These are phyloP conservation scores for Calonectria crousiana DNA, from an alignment of 2,329 filamentous ascomycete species.

Conservation along the genomic window DNA sequence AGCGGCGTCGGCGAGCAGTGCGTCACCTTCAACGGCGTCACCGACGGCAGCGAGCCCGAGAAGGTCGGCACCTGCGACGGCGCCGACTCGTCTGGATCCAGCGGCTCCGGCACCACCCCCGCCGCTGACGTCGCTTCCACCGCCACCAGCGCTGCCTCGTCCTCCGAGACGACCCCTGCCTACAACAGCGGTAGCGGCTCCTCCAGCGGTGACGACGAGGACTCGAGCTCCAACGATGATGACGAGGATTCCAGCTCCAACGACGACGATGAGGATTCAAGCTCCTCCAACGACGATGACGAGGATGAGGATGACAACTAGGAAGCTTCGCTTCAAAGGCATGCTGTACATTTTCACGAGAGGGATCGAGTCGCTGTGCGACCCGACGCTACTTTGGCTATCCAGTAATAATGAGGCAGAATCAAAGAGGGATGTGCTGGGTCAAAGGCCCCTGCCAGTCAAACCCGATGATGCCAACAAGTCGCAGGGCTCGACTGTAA, in stretches of 20 bases:
- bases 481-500: constrained; percentile 2
- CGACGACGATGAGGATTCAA: constrained; percentile 16
- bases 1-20: constrained; percentile 38
- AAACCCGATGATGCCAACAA: not conserved
- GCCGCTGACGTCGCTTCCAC: not conserved
- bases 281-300: constrained; percentile 3
- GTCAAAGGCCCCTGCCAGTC: constrained; percentile 5
- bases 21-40: constrained; percentile 39
- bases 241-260: constrained; percentile 15
- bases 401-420: constrained; percentile 7
- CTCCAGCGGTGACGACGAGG: not conserved
- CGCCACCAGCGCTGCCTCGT: not conserved
- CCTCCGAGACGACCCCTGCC: not conserved
- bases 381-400: constrained; percentile 4
- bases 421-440: constrained; percentile 3
- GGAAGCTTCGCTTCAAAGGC: not conserved
- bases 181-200: not conserved
- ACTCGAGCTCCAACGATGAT: not conserved
- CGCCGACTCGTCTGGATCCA: constrained; percentile 2
- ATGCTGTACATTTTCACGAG: constrained; percentile 1
- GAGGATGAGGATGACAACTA: constrained; percentile 6
- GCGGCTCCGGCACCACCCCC: constrained; percentile 6
- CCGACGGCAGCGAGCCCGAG: constrained; percentile 41
- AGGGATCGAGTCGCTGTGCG: constrained; percentile 5
- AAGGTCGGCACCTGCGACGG: constrained; percentile 38